A percentile compares a stretch with the other conserved stretches of the same genome.
phyloP scores from a whole-genome alignment of 169 alveolate species.

The Eimeria tenella region DNA sequence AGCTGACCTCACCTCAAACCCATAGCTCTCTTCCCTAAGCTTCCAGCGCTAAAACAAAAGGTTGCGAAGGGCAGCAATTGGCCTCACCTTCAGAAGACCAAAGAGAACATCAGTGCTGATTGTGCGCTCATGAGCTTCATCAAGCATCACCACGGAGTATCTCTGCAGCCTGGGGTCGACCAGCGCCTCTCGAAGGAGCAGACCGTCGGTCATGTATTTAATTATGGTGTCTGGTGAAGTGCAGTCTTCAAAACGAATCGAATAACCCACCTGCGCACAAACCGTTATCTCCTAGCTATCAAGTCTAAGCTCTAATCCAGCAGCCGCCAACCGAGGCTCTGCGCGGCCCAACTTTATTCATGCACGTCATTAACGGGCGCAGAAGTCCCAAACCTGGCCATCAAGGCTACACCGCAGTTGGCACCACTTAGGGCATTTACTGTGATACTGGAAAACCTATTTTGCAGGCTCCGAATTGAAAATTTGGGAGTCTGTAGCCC shows the following conservation, averaged over 20 bases:
- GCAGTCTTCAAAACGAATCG: slow-evolving; percentile 97
- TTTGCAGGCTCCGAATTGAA: no score
- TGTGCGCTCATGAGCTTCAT: slow-evolving; percentile 99
- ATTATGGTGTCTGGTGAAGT: slow-evolving; percentile 98
- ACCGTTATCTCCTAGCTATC: neutral
- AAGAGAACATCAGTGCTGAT: slow-evolving; percentile 98
- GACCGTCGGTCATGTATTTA: slow-evolving; percentile 99
- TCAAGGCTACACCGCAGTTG: no score
- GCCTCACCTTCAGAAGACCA: slow-evolving; percentile 95
- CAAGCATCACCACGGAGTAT: slow-evolving; percentile 98
- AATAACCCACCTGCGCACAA: slow-evolving; percentile 79
- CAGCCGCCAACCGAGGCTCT: no score
- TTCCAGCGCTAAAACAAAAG: neutral
- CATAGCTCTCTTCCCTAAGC: neutral
- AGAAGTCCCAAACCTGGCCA: no score
- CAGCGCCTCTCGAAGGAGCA: slow-evolving; percentile 98
- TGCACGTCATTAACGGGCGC: no score
- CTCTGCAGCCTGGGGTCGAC: slow-evolving; percentile 93
- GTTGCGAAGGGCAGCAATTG: neutral
- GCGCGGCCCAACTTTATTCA: no score
- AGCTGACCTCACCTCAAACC: neutral
- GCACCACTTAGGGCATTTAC: no score
- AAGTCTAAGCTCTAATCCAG: no score
- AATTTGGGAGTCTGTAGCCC: no score
- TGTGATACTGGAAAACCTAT: no score